Percentiles rank a stretch among this genome's conserved stretches.
phyloP scores from a whole-genome alignment of 1,284 basidiomycete genomes.

The Trichosporon asahii region DNA sequence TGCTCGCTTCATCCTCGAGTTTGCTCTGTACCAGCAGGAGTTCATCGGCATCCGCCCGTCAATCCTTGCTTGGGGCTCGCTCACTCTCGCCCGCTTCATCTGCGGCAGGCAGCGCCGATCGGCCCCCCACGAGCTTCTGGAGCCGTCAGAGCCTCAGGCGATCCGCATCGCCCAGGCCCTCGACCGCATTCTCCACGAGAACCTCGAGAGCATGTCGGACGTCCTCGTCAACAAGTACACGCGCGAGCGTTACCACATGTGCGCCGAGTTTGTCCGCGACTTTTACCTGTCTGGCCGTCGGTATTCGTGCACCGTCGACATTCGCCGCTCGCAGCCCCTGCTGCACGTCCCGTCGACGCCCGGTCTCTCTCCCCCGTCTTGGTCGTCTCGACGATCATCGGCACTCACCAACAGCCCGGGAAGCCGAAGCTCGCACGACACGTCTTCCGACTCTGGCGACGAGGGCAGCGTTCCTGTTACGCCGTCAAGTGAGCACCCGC shows the following conservation, averaged over 20 bases:
- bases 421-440: constrained; percentile 30
- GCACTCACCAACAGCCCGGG: constrained; percentile 38
- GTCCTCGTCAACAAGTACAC: constrained; percentile 97
- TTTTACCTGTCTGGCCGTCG: constrained; percentile 66
- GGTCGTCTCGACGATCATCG: constrained; percentile 26
- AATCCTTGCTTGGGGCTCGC: constrained; percentile 77
- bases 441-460: constrained; percentile 50
- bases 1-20: constrained; percentile 96
- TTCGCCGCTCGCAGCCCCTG: constrained; percentile 37
- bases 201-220: constrained; percentile 84
- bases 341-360: constrained; percentile 38
- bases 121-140: constrained; percentile 48
- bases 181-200: constrained; percentile 77
- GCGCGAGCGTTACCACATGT: constrained; percentile 88
- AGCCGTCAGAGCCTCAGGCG: constrained; percentile 30
- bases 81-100: constrained; percentile 83
- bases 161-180: constrained; percentile 65
- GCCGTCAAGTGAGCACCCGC: constrained; percentile 34
- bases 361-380: constrained; percentile 43
- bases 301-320: constrained; percentile 46
- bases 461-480: constrained; percentile 51
- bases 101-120: constrained; percentile 71
- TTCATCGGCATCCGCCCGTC: constrained; percentile 84
- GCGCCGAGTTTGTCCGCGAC: constrained; percentile 85
- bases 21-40: constrained; percentile 93